Evolutionary conservation across 768 basidiomycete genomes (phyloP).

Genomic region (Macrolepiota fuliginosa): DNA sequence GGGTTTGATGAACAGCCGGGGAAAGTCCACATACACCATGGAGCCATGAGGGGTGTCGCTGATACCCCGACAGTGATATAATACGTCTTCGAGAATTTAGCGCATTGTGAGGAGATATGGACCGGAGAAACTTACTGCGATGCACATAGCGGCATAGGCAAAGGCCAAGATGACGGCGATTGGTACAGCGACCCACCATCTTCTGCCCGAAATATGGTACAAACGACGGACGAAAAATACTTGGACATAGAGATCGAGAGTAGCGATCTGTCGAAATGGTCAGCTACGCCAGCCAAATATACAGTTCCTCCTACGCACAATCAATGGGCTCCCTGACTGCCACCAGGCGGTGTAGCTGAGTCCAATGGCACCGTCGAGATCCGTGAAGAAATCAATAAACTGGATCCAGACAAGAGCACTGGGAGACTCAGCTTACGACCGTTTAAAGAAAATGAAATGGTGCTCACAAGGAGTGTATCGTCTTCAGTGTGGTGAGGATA

Average conservation of each 20-base stretch:
- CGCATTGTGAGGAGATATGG: background rate
- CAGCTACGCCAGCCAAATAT: background rate
- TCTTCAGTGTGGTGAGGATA: constrained; percentile 27
- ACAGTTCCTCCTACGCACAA: constrained; percentile 18
- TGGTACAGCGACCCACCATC: constrained; percentile 21
- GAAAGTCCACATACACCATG: constrained; percentile 27
- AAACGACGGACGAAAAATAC: constrained; percentile 30
- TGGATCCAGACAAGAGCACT: constrained; percentile 31
- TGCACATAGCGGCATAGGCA: constrained; percentile 25
- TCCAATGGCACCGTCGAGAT: constrained; percentile 26
- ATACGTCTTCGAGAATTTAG: constrained; percentile 21
- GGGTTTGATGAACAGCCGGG: background rate
- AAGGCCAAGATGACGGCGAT: constrained; percentile 24
- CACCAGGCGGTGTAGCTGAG: constrained; percentile 32
- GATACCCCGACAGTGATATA: constrained; percentile 22
- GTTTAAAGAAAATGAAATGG: background rate
- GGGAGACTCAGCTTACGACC: background rate
- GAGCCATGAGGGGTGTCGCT: constrained; percentile 17
- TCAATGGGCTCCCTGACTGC: constrained; percentile 27
- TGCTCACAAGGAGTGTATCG: constrained; percentile 30
- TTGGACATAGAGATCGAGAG: constrained; percentile 32
- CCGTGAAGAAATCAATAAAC: constrained; percentile 26
- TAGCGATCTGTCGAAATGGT: constrained; percentile 22
- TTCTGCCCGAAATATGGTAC: constrained; percentile 24
- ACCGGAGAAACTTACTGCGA: constrained; percentile 22